Evolutionary conservation across 108 stramenopile species (phyloP), one percentile per base, ranked within the genome.

Genomic region (Skeletonema potamos): DNA sequence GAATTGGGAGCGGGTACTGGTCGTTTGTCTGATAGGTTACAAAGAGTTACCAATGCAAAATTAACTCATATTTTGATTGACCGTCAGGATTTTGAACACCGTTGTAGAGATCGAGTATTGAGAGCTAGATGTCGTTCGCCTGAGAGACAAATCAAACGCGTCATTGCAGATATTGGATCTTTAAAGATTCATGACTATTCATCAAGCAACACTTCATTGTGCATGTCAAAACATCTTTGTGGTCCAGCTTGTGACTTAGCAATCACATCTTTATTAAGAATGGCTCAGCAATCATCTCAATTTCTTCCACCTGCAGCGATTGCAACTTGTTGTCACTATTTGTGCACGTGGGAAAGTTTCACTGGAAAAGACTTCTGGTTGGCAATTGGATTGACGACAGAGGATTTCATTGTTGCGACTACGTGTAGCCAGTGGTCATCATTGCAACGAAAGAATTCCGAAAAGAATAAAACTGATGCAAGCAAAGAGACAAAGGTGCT

Each of bases 241-340:
- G 73, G 73, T 10, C 65, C 66, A 24, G 73, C 73, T 15, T 66
- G 55, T 66, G 73, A 74, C 58, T 55, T 74, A 37, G 41, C 66
- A 18, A 58, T 74, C 20, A 22, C 65, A 28, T 44, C 51, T 39
- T 54, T 66, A 29, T 44, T 22, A 30, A 30, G 37, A 36, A 29
- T 34, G 1, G 62, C 27, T 44, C 13, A 36, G 34, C 34, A 36
- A 3, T 36, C 26, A 1, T 27, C 28, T 2, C 22, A 43, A 13
- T 18, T 17, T 54, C 63, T 54, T 4, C 65, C 73, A 36, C 65
- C 73, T 6, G 39, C 36, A 26, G 73, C 57, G 44, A 41, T 74
- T 56, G 73, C 73, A 11, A 66, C 73, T 39, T 74, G 73, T 37
- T 74, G 73, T 58, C 73, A 74, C 59, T 74, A 74, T 66, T 43